phyloP scores from a whole-genome alignment of 192 early-diverging fungal genomes.

The Coemansia sp. region DNA sequence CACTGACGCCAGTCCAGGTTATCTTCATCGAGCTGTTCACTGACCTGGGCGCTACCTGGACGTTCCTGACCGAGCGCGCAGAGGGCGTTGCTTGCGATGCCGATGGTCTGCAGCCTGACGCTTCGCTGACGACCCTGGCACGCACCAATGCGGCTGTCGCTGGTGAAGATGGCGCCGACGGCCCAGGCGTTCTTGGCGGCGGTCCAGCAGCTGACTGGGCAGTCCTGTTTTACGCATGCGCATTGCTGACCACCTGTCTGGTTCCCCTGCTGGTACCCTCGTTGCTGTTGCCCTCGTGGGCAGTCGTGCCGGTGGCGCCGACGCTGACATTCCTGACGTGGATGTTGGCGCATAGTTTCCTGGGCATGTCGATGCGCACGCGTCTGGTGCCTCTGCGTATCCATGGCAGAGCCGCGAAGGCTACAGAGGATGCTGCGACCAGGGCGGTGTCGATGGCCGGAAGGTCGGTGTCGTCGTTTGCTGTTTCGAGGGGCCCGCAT shows the following conservation, averaged over 20 bases:
- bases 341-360: conserved; percentile 28
- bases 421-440: too few relatives aligned
- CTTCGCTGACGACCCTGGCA: conserved; percentile 8
- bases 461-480: not conserved
- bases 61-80: conserved; percentile 25
- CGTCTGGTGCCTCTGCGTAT: conserved; percentile 23
- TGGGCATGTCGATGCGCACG: conserved; percentile 36
- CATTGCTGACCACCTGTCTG: conserved; percentile 22
- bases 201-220: conserved; percentile 11
- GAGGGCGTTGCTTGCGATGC: conserved; percentile 13
- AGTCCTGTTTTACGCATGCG: conserved; percentile 8
- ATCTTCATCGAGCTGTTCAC: conserved; percentile 35
- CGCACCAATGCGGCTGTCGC: not conserved
- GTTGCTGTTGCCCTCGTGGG: conserved; percentile 36
- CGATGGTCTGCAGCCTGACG: not conserved
- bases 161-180: not conserved
- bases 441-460: too few relatives aligned
- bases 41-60: conserved; percentile 29
- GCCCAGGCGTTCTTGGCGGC: conserved; percentile 11
- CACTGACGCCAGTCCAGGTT: conserved; percentile 38
- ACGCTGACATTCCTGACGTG: conserved; percentile 40
- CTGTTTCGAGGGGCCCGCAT: not conserved
- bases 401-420: not conserved
- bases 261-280: conserved; percentile 28
- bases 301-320: conserved; percentile 28